phyloP scores from a whole-genome alignment of 352 stramenopile species.

The Thraustochytrium sp. region DNA sequence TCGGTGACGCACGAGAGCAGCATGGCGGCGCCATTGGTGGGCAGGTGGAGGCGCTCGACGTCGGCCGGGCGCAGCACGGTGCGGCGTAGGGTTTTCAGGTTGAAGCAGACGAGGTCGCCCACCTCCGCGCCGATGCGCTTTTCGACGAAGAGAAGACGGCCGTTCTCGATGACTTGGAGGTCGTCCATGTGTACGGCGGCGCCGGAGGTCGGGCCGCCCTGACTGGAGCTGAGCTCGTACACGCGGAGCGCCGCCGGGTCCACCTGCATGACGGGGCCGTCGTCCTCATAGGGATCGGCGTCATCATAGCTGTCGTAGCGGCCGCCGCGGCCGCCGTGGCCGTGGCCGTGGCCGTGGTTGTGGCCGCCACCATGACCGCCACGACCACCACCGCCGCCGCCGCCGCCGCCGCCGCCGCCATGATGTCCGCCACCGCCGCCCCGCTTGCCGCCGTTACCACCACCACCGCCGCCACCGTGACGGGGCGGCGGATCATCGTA shows the following conservation, averaged over 20 bases:
- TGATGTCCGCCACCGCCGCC: too few relatives aligned
- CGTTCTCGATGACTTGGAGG: neutral
- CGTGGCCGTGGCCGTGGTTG: neutral
- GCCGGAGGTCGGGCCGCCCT: neutral
- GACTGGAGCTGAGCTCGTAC: neutral
- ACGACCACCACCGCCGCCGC: neutral
- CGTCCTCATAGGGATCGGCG: neutral
- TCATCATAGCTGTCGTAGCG: neutral
- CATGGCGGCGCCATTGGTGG: neutral
- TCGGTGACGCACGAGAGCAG: neutral
- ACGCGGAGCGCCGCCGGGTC: neutral
- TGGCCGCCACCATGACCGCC: neutral
- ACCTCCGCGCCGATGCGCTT: neutral
- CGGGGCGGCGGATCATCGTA: too few relatives aligned
- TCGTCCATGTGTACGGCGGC: neutral
- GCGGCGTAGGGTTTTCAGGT: neutral
- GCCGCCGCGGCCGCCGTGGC: neutral
- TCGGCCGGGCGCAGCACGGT: neutral
- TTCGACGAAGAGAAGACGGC: neutral
- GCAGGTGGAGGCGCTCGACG: neutral
- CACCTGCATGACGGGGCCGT: neutral
- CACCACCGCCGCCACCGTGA: too few relatives aligned
- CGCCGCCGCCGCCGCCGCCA: too few relatives aligned
- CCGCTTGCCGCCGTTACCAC: too few relatives aligned
- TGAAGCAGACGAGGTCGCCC: constrained; percentile 26